phyloP scores from a whole-genome alignment of 2,329 filamentous ascomycete genomes.

The Fonsecaea multimorphosa region DNA sequence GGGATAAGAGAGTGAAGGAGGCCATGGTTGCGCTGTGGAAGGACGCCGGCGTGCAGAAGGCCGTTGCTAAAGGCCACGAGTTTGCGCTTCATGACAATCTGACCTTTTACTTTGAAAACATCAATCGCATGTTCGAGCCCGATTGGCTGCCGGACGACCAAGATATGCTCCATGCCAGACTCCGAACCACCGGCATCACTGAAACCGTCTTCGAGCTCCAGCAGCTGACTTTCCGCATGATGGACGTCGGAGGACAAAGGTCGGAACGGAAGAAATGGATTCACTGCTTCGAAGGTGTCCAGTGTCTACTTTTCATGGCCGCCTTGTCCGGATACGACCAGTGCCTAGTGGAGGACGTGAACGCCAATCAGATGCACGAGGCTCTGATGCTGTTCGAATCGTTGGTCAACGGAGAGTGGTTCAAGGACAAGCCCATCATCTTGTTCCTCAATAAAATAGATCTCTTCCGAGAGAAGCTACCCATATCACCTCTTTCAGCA shows the following conservation, averaged over 20 bases:
- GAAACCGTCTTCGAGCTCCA: constrained; percentile 93
- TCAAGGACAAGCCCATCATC: constrained; percentile 79
- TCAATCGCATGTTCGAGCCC: constrained; percentile 75
- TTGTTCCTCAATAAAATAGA: constrained; percentile 90
- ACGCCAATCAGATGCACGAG: constrained; percentile 93
- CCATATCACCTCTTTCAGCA: constrained; percentile 71
- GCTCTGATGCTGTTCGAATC: constrained; percentile 86
- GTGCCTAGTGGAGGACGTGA: constrained; percentile 93
- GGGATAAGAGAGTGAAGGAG: constrained; percentile 64
- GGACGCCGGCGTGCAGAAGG: constrained; percentile 80
- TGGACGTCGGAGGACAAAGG: constrained; percentile 89
- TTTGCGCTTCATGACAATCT: constrained; percentile 96
- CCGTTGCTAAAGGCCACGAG: constrained; percentile 93
- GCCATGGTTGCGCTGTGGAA: constrained; percentile 85
- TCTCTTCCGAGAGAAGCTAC: constrained; percentile 78
- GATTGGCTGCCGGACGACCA: constrained; percentile 91
- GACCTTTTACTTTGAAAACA: constrained; percentile 82
- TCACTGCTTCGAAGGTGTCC: constrained; percentile 93
- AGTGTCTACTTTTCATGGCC: constrained; percentile 89
- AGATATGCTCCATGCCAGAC: constrained; percentile 86
- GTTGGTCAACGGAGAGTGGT: constrained; percentile 85
- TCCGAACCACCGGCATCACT: constrained; percentile 93
- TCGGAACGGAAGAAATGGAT: constrained; percentile 98
- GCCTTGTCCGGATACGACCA: constrained; percentile 97
- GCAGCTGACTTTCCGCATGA: constrained; percentile 94